Base-by-base conservation (phyloP, 1,284 basidiomycete species). In the Salmacisia buchloeana region DNA sequence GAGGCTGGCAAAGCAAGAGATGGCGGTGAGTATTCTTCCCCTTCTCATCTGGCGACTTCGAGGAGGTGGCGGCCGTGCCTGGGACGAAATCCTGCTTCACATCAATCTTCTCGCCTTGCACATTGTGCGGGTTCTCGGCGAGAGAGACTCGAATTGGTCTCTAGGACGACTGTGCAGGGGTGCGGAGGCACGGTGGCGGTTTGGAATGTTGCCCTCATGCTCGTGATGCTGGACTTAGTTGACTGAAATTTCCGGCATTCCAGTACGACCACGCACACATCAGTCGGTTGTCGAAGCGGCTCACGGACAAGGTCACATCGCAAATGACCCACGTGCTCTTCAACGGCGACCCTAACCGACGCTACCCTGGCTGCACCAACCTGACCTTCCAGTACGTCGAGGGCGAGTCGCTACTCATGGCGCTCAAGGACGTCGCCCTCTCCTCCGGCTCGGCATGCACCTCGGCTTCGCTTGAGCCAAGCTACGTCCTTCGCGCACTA, bases 361-460 rank as follows among this genome's bases (percentile, higher is more conserved):
- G 81, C 7, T 82, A 82, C 67, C 81, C 81, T 0, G 77, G 77
- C 49, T 97, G 94, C 80, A 86, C 97, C 76, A 97, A 97, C 82
- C 84, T 98, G 46, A 93, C 90, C 66, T 98, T 97, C 81, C 87
- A 94, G 12, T 98, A 97, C 80, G 93, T 98, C 49, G 94, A 98
- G 77, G 94, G 94, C 33, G 94, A 98, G 82, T 94, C 91, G 77
- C 85, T 99, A 67, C 82, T 99, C 69, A 98, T 98, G 96, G 94
- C 96, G 21, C 82, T 99, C 72, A 98, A 98, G 58, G 92, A 98
- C 77, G 89, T 98, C 65, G 96, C 96, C 3, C 85, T 99, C 36
- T 97, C 94, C 13, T 97, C 94, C 1, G 96, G 96, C 58, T 96
- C 92, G 74, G 96, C 96, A 10, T 99, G 96, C 78, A 99, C 96